Conservation (phyloP, 2,329 filamentous ascomycete species). For the Dothiorella sarmentorum region DNA sequence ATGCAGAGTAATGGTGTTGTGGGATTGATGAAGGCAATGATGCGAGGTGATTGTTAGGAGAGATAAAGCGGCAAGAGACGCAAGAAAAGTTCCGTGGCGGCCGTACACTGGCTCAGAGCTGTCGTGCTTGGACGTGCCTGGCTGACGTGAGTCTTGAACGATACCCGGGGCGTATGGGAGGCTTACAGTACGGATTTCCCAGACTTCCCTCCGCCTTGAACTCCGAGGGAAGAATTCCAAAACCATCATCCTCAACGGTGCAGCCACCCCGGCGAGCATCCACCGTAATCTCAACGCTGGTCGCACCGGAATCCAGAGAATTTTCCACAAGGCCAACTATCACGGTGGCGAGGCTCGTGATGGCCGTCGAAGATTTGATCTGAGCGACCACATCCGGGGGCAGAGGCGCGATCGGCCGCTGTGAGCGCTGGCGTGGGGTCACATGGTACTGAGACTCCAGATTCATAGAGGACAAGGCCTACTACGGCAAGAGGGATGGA, state of each 20-base stretch:
- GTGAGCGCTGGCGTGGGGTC: constrained; percentile 2
- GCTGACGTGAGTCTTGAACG: constrained; percentile 20
- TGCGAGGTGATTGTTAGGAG: constrained; percentile 73
- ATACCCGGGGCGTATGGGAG: constrained; percentile 21
- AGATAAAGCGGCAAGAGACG: constrained; percentile 72
- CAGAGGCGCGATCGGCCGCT: constrained; percentile 58
- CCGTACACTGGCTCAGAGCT: constrained; percentile 55
- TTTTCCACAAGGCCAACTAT: constrained; percentile 75
- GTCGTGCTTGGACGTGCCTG: constrained; percentile 74
- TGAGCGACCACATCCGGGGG: constrained; percentile 69
- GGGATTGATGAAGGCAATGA: constrained; percentile 56
- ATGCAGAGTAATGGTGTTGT: constrained; percentile 67
- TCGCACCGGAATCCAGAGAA: constrained; percentile 74
- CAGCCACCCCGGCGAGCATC: constrained; percentile 76
- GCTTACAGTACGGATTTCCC: constrained; percentile 67
- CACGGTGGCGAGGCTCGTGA: constrained; percentile 71
- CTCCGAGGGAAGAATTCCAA: constrained; percentile 70
- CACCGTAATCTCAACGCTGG: constrained; percentile 64
- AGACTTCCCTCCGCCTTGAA: constrained; percentile 70
- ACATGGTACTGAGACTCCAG: constrained; percentile 8
- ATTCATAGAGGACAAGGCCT: constrained; percentile 10
- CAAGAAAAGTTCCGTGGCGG: constrained; percentile 69
- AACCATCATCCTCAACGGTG: constrained; percentile 77
- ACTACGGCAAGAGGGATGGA: background rate
- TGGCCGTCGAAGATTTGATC: constrained; percentile 78